A percentile compares a stretch with the other conserved stretches of the same genome.
phyloP scores from a whole-genome alignment of 306 rosid species.

The Lotus japonicus region DNA sequence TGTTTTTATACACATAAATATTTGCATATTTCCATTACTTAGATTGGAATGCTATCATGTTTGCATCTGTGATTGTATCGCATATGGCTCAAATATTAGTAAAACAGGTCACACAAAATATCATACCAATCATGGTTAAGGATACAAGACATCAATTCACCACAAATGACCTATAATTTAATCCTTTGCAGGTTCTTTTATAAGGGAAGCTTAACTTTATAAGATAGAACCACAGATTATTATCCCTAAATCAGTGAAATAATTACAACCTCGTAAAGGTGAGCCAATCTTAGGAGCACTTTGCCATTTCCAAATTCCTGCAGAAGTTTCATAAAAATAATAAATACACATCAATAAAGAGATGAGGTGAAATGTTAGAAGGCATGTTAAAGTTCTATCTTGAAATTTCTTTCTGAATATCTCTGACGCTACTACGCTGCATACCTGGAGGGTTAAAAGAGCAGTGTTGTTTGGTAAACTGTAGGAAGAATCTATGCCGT shows the following conservation, averaged over 20 bases:
- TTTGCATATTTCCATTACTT: neutral
- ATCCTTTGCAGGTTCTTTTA: neutral
- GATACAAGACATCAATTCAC: neutral
- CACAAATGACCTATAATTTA: neutral
- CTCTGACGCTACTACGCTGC: neutral
- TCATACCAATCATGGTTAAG: neutral
- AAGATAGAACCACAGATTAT: constrained; percentile 7
- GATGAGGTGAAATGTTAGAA: neutral
- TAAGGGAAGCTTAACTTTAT: neutral
- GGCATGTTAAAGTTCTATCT: constrained; percentile 3
- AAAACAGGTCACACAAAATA: neutral
- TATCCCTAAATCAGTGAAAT: constrained; percentile 14
- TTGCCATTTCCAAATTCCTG: constrained; percentile 77
- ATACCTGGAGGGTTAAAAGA: constrained; percentile 67
- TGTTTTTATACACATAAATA: neutral
- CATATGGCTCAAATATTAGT: constrained; percentile 1
- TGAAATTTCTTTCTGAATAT: constrained; percentile 7
- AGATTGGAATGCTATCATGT: constrained; percentile 10
- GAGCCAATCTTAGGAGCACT: constrained; percentile 76
- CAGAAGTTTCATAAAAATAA: constrained; percentile 25
- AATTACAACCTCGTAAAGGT: constrained; percentile 66
- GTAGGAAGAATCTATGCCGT: constrained; percentile 55
- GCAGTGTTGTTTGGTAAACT: constrained; percentile 68
- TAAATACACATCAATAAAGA: neutral
- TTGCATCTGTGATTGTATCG: neutral